These are phyloP conservation scores for Barbatosphaeria neglecta DNA, from an alignment of 495 filamentous ascomycete species.

Conservation along the genomic window DNA sequence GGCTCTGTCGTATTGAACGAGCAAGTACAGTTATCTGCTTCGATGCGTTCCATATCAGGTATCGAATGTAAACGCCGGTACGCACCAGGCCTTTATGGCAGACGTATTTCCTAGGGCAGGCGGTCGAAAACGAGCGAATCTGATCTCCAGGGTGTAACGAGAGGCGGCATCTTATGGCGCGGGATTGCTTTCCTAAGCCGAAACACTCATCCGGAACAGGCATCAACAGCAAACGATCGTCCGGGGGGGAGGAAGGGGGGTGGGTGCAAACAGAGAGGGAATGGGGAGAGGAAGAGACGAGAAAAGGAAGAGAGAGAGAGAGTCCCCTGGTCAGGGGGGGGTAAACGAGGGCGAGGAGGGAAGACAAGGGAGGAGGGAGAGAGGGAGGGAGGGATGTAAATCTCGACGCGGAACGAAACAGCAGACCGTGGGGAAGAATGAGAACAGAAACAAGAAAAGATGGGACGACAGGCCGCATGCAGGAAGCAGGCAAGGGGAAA, in stretches of 20 bases:
- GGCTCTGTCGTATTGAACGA: background rate
- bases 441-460: background rate
- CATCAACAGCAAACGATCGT: conserved; percentile 5
- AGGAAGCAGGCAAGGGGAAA: background rate
- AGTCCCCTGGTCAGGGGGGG: background rate
- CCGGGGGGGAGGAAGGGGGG: background rate
- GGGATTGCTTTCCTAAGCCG: background rate
- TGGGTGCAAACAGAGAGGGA: conserved; percentile 4
- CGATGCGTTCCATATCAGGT: background rate
- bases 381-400: too few species aligned
- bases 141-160: conserved; percentile 2
- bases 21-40: background rate
- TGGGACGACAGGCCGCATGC: conserved; percentile 5
- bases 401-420: background rate
- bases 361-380: too few species aligned
- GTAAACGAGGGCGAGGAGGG: too few species aligned
- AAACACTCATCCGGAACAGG: conserved; percentile 1
- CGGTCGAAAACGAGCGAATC: background rate
- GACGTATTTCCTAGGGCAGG: background rate
- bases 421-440: background rate
- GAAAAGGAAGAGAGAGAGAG: background rate
- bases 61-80: conserved; percentile 7
- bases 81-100: too few species aligned
- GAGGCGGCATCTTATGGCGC: conserved; percentile 7
- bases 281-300: background rate